A percentile compares a stretch with the other conserved stretches of the same genome.
These are phyloP conservation scores for Piper longum DNA, from an alignment of 164 flowering plant species.

Conservation along the genomic window DNA sequence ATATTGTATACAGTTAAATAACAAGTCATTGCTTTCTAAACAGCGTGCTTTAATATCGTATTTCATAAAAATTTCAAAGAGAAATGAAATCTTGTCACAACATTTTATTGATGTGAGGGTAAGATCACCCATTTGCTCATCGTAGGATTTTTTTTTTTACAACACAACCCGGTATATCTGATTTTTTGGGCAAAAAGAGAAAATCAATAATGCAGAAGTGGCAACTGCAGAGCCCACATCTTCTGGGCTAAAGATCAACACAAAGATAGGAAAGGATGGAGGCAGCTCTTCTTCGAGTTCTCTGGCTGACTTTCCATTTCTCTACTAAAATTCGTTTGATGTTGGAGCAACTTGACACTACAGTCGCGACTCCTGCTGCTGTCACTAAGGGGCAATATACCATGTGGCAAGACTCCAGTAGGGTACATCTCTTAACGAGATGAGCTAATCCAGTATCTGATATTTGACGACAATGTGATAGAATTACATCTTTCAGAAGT, in stretches of 20 bases:
- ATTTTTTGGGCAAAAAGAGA: too few relatives aligned
- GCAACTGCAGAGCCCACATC: background rate
- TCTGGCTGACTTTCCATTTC: constrained; percentile 65
- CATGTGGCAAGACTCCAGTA: constrained; percentile 74
- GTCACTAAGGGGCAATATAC: constrained; percentile 73
- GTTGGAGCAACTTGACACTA: constrained; percentile 54
- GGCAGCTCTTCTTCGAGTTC: constrained; percentile 68
- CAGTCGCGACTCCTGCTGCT: constrained; percentile 71
- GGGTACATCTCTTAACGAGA: constrained; percentile 43
- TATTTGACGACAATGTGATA: constrained; percentile 69
- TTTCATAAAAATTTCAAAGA: too few relatives aligned
- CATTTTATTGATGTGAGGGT: too few relatives aligned
- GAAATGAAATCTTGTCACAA: too few relatives aligned
- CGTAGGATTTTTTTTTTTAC: too few relatives aligned
- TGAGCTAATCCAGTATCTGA: constrained; percentile 62
- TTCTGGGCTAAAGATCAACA: constrained; percentile 40
- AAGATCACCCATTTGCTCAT: too few relatives aligned
- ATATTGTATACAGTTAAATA: too few relatives aligned
- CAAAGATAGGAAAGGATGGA: constrained; percentile 50
- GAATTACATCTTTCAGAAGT: constrained; percentile 51
- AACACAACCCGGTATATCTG: too few relatives aligned
- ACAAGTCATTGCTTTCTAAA: too few relatives aligned
- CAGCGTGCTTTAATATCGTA: too few relatives aligned
- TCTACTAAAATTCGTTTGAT: constrained; percentile 72
- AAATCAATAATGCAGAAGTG: too few relatives aligned